Base-by-base conservation (phyloP, 2,329 filamentous ascomycete genomes). In the Graphium sp. region DNA sequence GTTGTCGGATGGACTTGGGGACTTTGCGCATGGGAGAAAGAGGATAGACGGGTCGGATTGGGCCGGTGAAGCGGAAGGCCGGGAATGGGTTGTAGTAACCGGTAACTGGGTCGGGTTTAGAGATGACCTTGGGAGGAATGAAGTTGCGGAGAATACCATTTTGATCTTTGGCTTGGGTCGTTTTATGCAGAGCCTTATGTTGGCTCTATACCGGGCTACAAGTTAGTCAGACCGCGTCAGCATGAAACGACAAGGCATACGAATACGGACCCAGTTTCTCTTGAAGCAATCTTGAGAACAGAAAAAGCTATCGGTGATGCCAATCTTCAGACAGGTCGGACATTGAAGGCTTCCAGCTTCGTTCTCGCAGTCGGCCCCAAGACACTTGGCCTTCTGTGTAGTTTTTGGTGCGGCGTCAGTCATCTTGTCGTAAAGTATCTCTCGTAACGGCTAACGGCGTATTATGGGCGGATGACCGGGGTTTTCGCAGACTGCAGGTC, bases 261-360 rank as follows among this genome's bases (percentile, higher is more conserved):
- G n/a, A 29, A 23, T 41, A 42, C 70, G 43, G 72, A 95, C 89
- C 89, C 89, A 98, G 62, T 84, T 98, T 53, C 74, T 77, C 66
- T 94, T 95, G 60, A 98, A 98, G 62, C 89, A 98, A 42, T 95
- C 89, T 53, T 98, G 89, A 17, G 84, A 84, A 61, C 89, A 98
- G 59, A 95, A 98, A 56, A 74, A 94, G 58, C 83, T 92, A 46
- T 89, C 82, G 47, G 84, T 74, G 42, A 74, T 75, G 30, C 78
- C 81, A 24, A 85, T 60, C 56, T 93, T 94, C 45, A 94, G 65
- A 50, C 89, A 98, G 28, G 81, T 95, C 31, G 89, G 89, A 53
- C 89, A 98, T 53, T 95, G 85, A 25, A 98, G 59, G 31, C 74
- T 63, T 34, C 82, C 76, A 32, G 85, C 85, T 38, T 87, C 76